Evolutionary conservation across 345 rosid genomes (phyloP).

Genomic region (Lumnitzera littorea): DNA sequence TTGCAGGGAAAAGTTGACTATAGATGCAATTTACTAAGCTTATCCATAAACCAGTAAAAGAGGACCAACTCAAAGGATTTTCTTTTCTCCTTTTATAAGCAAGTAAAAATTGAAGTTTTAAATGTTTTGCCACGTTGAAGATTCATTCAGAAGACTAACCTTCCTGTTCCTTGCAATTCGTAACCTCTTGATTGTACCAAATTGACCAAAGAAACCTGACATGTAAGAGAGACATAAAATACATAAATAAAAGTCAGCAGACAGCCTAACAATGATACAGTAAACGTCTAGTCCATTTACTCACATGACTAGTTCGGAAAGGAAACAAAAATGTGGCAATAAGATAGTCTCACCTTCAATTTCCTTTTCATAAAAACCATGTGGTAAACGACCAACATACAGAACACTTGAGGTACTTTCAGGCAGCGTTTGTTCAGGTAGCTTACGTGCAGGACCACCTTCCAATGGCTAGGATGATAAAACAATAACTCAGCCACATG

Average conservation of each 20-base stretch:
- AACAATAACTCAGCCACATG: background rate
- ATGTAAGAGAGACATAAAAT: background rate
- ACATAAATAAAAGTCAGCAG: background rate
- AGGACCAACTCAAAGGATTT: too few relatives aligned
- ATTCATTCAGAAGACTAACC: slow-evolving; percentile 22
- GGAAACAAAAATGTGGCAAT: too few relatives aligned
- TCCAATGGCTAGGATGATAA: slow-evolving; percentile 53
- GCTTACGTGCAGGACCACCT: slow-evolving; percentile 61
- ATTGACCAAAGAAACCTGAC: slow-evolving; percentile 71
- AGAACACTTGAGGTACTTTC: slow-evolving; percentile 48
- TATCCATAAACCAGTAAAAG: too few relatives aligned
- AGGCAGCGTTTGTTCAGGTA: slow-evolving; percentile 26
- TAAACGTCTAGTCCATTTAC: background rate
- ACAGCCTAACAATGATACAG: background rate
- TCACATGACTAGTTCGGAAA: too few relatives aligned
- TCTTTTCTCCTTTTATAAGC: background rate
- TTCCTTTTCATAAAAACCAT: slow-evolving; percentile 87
- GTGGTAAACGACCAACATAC: slow-evolving; percentile 86
- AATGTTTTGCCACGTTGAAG: background rate
- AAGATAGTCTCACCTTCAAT: slow-evolving; percentile 48
- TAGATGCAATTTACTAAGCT: too few relatives aligned
- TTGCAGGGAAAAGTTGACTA: too few relatives aligned
- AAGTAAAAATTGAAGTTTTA: background rate
- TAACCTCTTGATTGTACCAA: slow-evolving; percentile 74
- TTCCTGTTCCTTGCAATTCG: slow-evolving; percentile 80